These are phyloP conservation scores for Podaxis rugospora DNA, from an alignment of 768 basidiomycete genomes.

Conservation along the genomic window DNA sequence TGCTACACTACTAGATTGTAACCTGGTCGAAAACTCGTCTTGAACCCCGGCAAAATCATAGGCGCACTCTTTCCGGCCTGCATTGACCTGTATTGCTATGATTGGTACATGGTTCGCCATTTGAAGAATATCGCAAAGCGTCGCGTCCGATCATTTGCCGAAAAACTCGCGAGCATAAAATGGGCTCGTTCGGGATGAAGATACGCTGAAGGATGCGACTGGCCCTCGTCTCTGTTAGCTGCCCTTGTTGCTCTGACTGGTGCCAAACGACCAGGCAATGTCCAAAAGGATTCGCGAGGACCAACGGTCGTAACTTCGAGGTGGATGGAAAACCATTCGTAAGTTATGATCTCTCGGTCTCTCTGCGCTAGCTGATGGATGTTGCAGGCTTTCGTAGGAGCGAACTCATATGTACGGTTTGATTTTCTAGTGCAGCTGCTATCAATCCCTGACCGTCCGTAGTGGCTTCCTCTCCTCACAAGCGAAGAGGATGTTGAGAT, in stretches of 20 bases:
- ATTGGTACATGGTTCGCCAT: neutral
- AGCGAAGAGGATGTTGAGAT: slow-evolving; percentile 41
- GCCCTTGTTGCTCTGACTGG: neutral
- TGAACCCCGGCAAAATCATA: neutral
- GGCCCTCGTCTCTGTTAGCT: neutral
- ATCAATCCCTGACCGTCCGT: neutral
- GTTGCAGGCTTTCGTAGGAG: slow-evolving; percentile 42
- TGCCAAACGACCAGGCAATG: neutral
- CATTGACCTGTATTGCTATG: neutral
- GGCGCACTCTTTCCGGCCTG: neutral
- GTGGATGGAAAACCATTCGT: slow-evolving; percentile 52
- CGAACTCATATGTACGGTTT: slow-evolving; percentile 44
- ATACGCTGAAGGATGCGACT: neutral
- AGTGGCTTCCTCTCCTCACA: slow-evolving; percentile 57
- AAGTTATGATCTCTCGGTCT: slow-evolving; percentile 14
- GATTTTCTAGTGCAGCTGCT: neutral
- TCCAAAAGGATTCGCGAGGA: slow-evolving; percentile 39
- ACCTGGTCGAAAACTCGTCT: neutral
- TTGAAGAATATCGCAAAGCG: neutral
- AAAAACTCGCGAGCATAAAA: neutral
- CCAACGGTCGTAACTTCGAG: slow-evolving; percentile 33
- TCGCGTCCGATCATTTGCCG: slow-evolving; percentile 6
- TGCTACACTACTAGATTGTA: neutral
- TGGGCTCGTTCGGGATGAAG: neutral
- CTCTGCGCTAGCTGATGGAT: neutral